phyloP scores from a whole-genome alignment of 345 rosid species.

The Anacardium occidentale region DNA sequence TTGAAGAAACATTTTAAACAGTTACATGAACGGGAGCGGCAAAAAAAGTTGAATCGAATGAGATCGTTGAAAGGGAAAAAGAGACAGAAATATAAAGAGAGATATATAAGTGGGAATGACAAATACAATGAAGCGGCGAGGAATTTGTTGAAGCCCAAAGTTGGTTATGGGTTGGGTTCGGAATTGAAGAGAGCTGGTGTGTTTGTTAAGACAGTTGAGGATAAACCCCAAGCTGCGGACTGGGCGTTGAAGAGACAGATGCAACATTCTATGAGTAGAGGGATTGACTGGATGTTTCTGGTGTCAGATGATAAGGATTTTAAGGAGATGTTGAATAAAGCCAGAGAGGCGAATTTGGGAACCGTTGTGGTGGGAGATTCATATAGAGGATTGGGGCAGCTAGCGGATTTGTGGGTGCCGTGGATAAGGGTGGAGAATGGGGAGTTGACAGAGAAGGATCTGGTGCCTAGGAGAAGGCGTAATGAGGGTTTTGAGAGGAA shows the following conservation, averaged over 20 bases:
- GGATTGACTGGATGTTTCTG: conserved; percentile 84
- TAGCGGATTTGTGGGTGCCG: conserved; percentile 89
- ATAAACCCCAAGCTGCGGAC: conserved; percentile 96
- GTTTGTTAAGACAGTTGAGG: conserved; percentile 77
- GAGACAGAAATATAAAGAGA: conserved; percentile 68
- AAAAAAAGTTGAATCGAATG: conserved; percentile 82
- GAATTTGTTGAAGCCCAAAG: conserved; percentile 57
- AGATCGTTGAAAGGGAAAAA: conserved; percentile 79
- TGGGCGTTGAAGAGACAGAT: conserved; percentile 97
- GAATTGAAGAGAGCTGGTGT: conserved; percentile 87
- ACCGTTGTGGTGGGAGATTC: conserved; percentile 80
- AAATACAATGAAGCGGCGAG: conserved; percentile 79
- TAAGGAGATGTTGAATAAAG: conserved; percentile 68
- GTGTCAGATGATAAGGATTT: conserved; percentile 91
- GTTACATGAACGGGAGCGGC: conserved; percentile 85
- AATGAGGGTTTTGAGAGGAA: conserved; percentile 32
- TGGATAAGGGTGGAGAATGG: conserved; percentile 85
- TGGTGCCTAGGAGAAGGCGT: conserved; percentile 52
- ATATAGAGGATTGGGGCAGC: conserved; percentile 63
- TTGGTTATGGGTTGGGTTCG: conserved; percentile 68
- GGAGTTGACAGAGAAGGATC: conserved; percentile 63
- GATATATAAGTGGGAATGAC: conserved; percentile 62
- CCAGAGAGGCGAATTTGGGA: conserved; percentile 70
- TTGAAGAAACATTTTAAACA: conserved; percentile 84
- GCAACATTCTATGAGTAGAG: conserved; percentile 82